A percentile compares a stretch with the other conserved stretches of the same genome.
phyloP scores from a whole-genome alignment of 805 yeast genomes.

The Candida khao-thaluensis region DNA sequence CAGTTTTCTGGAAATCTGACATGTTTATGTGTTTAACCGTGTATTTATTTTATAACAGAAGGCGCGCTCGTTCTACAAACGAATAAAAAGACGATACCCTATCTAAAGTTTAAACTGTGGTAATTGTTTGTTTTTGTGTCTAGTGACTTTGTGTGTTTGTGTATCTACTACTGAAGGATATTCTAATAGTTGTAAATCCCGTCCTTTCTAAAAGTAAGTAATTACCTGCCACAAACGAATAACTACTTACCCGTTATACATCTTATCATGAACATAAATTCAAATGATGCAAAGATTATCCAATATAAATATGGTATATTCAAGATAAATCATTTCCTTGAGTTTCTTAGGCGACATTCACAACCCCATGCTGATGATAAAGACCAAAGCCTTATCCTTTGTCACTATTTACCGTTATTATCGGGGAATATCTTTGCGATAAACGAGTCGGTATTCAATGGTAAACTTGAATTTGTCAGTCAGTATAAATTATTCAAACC shows the following conservation, averaged over 20 bases:
- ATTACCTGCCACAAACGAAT: too few relatives aligned
- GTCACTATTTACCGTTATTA: conserved; percentile 36
- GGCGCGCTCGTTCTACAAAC: neutral
- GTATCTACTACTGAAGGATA: too few relatives aligned
- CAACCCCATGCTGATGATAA: neutral
- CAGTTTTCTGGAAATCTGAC: conserved; percentile 8
- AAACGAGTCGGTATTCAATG: conserved; percentile 31
- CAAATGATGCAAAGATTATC: conserved; percentile 55
- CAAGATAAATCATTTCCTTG: conserved; percentile 42
- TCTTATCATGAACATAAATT: conserved; percentile 17
- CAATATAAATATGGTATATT: conserved; percentile 56
- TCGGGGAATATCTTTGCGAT: conserved; percentile 35
- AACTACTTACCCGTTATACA: too few relatives aligned
- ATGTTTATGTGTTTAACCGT: neutral
- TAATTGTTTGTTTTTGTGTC: too few relatives aligned
- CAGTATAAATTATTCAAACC: conserved; percentile 27
- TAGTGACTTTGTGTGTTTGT: too few relatives aligned
- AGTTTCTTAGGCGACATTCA: conserved; percentile 24
- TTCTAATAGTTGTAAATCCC: too few relatives aligned
- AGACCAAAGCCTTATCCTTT: conserved; percentile 4
- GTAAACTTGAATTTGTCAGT: conserved; percentile 28
- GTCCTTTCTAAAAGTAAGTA: too few relatives aligned
- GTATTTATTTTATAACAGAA: neutral
- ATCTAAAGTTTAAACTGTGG: too few relatives aligned
- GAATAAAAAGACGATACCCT: too few relatives aligned